Base-by-base conservation (phyloP, 2,329 filamentous ascomycete species). In the Exophiala calicioides region DNA sequence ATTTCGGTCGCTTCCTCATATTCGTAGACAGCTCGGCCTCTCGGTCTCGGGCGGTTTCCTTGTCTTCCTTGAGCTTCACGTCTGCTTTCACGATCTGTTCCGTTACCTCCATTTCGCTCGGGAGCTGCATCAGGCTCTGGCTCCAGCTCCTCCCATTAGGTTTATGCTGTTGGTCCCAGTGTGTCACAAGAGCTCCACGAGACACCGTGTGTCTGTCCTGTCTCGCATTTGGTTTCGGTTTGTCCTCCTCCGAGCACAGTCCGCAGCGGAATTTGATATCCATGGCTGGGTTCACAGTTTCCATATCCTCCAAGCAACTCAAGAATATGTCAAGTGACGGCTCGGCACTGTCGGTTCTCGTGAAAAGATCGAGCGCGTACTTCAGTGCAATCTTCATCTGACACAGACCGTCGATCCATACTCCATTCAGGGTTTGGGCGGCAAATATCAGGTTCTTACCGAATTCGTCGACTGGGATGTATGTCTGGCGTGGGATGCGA, bases 371-470 rank as follows among this genome's bases (percentile, higher is more conserved):
- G 24, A 55, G 26, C 4, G 59, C 61, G 35, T 59, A 65, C 24
- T 53, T 53, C 8, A 65, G 30, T 7, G 60, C 57, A 20, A 65
- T 58, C 23, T 54, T 53, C 34, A 59, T 60, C 19, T 58, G 52
- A 34, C 47, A 53, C 12, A 39, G 36, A 7, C 53, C 46, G 9
- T 50, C 49, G 10, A 65, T 47, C 7, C 46, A 24, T 8, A 57
- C 55, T 10, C 51, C 50, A 6, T 47, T 43, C 15, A 65, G 49
- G 21, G 36, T 44, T 30, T 39, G 32, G 3, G 54, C 55, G 7
- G 60, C 62, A 31, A 58, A 46, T 5, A 55, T 33, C 37, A 65
- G 33, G 36, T 62, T 58, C 13, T 36, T 50, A 3, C 52, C 37
- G 34, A 64, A 59, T 21, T 61, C 57, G 3, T 33, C 37, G 8